Base-by-base conservation (phyloP, 2,329 filamentous ascomycete genomes). In the Cordyceps pruinosa region DNA sequence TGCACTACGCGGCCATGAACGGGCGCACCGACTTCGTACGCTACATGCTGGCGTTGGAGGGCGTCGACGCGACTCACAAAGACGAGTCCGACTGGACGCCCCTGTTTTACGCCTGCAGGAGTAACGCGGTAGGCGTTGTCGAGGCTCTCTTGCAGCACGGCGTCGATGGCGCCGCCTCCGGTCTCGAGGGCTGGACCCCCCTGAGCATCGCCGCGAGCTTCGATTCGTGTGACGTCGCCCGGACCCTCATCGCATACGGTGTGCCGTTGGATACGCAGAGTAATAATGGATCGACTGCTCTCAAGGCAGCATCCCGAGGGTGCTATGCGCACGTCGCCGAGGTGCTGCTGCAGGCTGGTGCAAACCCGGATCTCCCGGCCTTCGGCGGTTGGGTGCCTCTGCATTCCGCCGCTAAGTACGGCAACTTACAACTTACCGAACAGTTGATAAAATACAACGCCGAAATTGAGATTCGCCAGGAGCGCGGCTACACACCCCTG, bases 331-430 rank as follows among this genome's bases (percentile, higher is more conserved):
- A 51, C 13, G 57, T 61, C 8, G 56, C 47, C 13, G 49, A 42
- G 32, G 28, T 62, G 2, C 30, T 62, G 19, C 56, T 62, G 2
- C 52, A 39, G 8, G 45, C 55, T 5, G 61, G 61, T 10, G 61
- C 59, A 4, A 44, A 58, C n/a, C 59, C 60, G 5, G 26, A 60
- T 26, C 37, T 37, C 6, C 42, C 58, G 17, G 56, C 57, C 12
- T 55, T 28, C 17, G 53, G 58, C 4, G 42, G 50, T 13, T 61
- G 58, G 58, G 59, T 57, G 42, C 56, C 61, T 13, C 41, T 62
- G 41, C 60, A 61, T 45, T 59, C 56, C 5, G 61, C 61, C 4
- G 59, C 61, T 8, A 58, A 58, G 13, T 58, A 53, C 17, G 61
- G 61, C 25, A 50, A 59, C 28, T 26, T 50, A 6, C 2, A 42